Percentiles rank a stretch among this genome's conserved stretches.
phyloP scores from a whole-genome alignment of 208 protist species.

The Herpetomonas tarakana region DNA sequence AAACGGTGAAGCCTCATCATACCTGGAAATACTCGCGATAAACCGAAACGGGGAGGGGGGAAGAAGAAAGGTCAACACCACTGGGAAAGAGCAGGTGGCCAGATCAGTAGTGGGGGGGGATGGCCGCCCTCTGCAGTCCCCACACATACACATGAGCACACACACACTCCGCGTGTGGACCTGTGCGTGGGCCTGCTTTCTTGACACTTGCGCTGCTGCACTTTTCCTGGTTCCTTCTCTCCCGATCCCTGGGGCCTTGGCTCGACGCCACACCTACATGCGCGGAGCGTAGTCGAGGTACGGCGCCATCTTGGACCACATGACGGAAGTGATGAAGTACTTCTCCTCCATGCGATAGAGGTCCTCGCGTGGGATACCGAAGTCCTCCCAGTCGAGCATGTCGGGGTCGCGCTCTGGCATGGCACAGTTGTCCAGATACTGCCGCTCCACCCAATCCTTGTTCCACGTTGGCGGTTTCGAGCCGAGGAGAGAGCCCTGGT shows the following conservation, averaged over 20 bases:
- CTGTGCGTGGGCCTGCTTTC: too few species aligned
- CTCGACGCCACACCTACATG: slow-evolving; percentile 40
- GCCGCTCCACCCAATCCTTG: slow-evolving; percentile 85
- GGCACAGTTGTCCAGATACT: slow-evolving; percentile 89
- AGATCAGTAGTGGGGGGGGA: too few species aligned
- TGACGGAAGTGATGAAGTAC: slow-evolving; percentile 86
- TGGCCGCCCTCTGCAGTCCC: background rate
- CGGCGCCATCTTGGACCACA: slow-evolving; percentile 73
- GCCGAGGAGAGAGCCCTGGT: slow-evolving; percentile 69
- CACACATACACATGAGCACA: slow-evolving; percentile 14
- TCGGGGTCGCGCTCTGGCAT: slow-evolving; percentile 87
- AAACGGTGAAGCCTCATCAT: too few species aligned
- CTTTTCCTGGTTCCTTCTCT: too few species aligned
- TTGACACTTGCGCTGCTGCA: too few species aligned
- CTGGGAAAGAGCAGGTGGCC: too few species aligned
- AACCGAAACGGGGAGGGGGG: too few species aligned
- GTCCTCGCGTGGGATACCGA: slow-evolving; percentile 88
- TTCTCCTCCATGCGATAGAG: slow-evolving; percentile 90
- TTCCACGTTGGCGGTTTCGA: slow-evolving; percentile 79
- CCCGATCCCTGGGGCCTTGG: too few species aligned
- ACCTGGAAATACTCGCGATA: too few species aligned
- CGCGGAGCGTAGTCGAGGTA: slow-evolving; percentile 68
- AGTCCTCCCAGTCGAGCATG: slow-evolving; percentile 90
- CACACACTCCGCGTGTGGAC: slow-evolving; percentile 1
- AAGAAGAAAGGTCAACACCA: too few species aligned